Evolutionary conservation across 306 rosid species (phyloP), one percentile per base, ranked within the genome.

Genomic region (Medicago arabica): DNA sequence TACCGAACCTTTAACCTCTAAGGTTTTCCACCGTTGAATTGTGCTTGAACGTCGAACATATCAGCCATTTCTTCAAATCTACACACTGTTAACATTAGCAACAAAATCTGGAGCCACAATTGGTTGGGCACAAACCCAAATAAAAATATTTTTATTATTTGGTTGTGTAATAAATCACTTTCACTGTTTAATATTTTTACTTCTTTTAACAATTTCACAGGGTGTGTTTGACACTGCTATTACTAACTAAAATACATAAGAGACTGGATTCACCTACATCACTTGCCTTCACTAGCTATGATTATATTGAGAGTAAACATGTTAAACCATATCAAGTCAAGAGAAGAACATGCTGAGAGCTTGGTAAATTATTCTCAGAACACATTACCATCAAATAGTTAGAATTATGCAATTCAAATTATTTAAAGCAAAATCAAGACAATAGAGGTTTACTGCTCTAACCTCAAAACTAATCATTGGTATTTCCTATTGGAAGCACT

Each of bases 321-420:
- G 3, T 47, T 40, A 47, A 69, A 69, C 41, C 15, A 59, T 9
- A 57, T 11, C 63, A 57, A 11, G n/a, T 57, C 51, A 18, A 15
- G 36, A 57, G 38, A 38, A 36, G 36, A 57, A 57, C 5, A 21
- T 57, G 36, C 63, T 5, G 1, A 23, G 36, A 10, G 16, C 36
- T 58, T 58, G n/a, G 12, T 34, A 58, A 58, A 58, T 36, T 62
- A 36, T 63, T 36, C 68, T 36, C 8, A 25, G 12, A 72, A 68
- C 38, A 25, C 34, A 31, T 7, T 15, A 60, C 39, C 66, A 75
- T 40, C 76, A 74, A 80, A 59, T 16, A 28, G 13, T 60, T 50
- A 61, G 31, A 47, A 74, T 55, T 59, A 7, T 53, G 39, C 8
- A n/a, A 47, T 38, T 31, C 40, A n/a, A 38, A 21, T 47, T n/a